phyloP scores from a whole-genome alignment of 768 basidiomycete genomes.

The Pholiota microspora region DNA sequence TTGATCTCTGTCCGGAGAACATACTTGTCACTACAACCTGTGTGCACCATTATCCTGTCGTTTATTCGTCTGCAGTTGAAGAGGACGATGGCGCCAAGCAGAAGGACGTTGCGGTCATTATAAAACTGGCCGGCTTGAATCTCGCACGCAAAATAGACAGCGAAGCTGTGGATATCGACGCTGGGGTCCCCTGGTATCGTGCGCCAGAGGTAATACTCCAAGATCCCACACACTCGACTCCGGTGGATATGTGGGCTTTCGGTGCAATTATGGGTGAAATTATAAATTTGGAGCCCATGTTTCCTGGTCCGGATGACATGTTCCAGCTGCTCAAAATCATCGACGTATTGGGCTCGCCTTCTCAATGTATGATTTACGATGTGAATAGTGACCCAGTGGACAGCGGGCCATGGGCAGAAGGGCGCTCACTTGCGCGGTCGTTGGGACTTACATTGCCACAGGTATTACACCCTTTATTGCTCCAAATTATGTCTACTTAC shows the following conservation, averaged over 20 bases:
- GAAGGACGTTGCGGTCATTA: slow-evolving; percentile 86
- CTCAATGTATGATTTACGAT: slow-evolving; percentile 72
- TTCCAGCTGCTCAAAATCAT: slow-evolving; percentile 86
- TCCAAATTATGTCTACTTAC: too few relatives aligned
- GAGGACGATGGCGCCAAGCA: slow-evolving; percentile 45
- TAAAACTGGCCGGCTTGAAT: slow-evolving; percentile 96
- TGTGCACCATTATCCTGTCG: slow-evolving; percentile 78
- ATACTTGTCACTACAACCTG: slow-evolving; percentile 94
- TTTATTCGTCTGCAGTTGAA: slow-evolving; percentile 49
- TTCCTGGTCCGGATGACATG: slow-evolving; percentile 85
- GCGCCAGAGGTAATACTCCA: slow-evolving; percentile 90
- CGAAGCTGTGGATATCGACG: slow-evolving; percentile 90
- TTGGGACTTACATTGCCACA: slow-evolving; percentile 83
- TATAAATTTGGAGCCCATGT: slow-evolving; percentile 85
- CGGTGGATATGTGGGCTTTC: slow-evolving; percentile 97
- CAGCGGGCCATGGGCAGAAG: slow-evolving; percentile 81
- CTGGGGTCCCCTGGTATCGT: slow-evolving; percentile 94
- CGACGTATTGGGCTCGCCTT: slow-evolving; percentile 83
- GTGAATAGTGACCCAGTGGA: slow-evolving; percentile 60
- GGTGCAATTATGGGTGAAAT: slow-evolving; percentile 94
- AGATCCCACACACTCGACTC: slow-evolving; percentile 82
- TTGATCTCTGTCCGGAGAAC: slow-evolving; percentile 98
- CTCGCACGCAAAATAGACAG: slow-evolving; percentile 80
- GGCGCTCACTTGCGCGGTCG: slow-evolving; percentile 77
- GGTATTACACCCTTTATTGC: too few relatives aligned